Evolutionary conservation across 2,329 filamentous ascomycete genomes (phyloP).

Genomic region (Botrytis medusae): DNA sequence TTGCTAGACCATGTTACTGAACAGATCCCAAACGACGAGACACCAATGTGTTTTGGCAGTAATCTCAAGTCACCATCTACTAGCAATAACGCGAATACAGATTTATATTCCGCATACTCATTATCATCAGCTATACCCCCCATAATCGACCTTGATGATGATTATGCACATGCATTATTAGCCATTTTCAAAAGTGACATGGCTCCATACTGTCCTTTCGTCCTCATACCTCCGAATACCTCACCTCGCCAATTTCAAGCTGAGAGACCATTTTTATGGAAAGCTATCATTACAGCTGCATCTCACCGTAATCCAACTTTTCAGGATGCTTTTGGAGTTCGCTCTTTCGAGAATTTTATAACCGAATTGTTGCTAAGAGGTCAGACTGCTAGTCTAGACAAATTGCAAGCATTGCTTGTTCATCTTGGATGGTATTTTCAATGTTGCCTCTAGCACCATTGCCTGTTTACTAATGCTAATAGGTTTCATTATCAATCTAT

Average conservation of each 20-base stretch:
- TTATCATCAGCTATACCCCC: background rate
- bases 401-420: conserved; percentile 36
- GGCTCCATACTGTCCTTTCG: conserved; percentile 25
- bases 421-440: conserved; percentile 32
- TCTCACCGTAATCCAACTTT: conserved; percentile 22
- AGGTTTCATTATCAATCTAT: conserved; percentile 29
- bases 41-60: background rate
- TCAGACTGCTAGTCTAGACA: conserved; percentile 34
- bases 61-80: background rate
- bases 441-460: background rate
- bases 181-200: conserved; percentile 23
- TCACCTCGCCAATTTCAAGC: conserved; percentile 20
- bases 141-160: conserved; percentile 2
- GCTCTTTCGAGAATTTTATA: conserved; percentile 26
- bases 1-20: background rate
- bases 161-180: conserved; percentile 21
- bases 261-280: conserved; percentile 27
- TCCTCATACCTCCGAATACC: conserved; percentile 24
- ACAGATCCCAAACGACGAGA: background rate
- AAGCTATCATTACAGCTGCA: conserved; percentile 24
- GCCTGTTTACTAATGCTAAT: background rate
- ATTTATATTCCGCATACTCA: background rate
- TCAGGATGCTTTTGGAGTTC: conserved; percentile 22
- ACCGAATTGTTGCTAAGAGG: conserved; percentile 24
- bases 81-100: background rate